Conservation (phyloP, 495 filamentous ascomycete species). For the Astrocystis sublimbata region DNA sequence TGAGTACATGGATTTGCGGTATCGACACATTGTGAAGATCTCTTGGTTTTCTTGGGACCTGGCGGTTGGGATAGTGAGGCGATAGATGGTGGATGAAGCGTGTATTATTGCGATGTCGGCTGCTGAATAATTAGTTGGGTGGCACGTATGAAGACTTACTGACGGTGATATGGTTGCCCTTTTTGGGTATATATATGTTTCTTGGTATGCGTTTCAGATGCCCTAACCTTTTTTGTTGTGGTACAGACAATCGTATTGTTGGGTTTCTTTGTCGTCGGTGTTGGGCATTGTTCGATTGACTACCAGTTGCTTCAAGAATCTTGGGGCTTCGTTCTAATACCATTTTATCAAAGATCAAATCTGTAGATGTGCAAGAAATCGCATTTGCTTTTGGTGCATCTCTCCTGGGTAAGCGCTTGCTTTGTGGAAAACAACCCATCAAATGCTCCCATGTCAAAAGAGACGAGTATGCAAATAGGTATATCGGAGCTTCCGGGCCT, state of each 20-base stretch:
- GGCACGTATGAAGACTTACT: not conserved
- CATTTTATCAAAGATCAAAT: not conserved
- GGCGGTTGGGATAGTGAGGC: too few species aligned
- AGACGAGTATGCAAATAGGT: too few species aligned
- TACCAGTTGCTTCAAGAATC: not conserved
- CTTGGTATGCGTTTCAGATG: not conserved
- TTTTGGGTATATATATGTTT: not conserved
- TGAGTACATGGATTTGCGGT: constrained; percentile 10
- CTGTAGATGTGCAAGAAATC: too few species aligned
- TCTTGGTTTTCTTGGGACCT: too few species aligned
- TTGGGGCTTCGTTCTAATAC: not conserved
- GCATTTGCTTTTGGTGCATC: too few species aligned
- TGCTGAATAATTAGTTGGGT: too few species aligned
- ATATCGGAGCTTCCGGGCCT: too few species aligned
- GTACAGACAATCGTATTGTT: not conserved
- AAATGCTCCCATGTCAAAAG: too few species aligned
- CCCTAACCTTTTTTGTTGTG: not conserved
- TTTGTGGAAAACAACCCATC: too few species aligned
- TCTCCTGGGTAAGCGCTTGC: too few species aligned
- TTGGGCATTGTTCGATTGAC: not conserved
- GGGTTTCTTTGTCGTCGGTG: not conserved
- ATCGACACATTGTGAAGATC: constrained; percentile 22
- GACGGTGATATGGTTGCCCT: not conserved
- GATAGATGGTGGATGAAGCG: too few species aligned
- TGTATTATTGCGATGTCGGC: too few species aligned